A percentile compares a stretch with the other conserved stretches of the same genome.
phyloP scores from a whole-genome alignment of 495 filamentous ascomycete species.

The Aspergillus sparsus region DNA sequence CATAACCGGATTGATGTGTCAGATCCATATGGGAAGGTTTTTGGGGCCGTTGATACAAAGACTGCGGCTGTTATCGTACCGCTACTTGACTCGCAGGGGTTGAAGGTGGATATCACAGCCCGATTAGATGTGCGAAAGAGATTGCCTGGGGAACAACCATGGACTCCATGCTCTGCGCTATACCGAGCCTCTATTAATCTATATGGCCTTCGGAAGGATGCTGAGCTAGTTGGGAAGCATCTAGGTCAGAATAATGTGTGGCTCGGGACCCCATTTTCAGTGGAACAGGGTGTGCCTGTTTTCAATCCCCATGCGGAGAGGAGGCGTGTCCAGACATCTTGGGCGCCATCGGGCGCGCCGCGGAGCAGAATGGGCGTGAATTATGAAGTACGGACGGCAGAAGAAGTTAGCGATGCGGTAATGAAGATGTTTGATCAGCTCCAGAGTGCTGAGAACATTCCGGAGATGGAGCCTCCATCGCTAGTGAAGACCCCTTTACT shows the following conservation, averaged over 20 bases:
- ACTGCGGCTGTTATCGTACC: conserved; percentile 68
- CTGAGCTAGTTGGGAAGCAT: conserved; percentile 60
- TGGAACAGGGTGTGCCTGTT: conserved; percentile 64
- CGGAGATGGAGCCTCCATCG: conserved; percentile 66
- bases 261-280: conserved; percentile 61
- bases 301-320: conserved; percentile 67
- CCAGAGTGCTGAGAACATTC: conserved; percentile 69
- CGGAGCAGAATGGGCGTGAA: conserved; percentile 37
- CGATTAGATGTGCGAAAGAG: conserved; percentile 64
- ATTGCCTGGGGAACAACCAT: conserved; percentile 54
- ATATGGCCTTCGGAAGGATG: conserved; percentile 73
- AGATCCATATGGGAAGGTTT: conserved; percentile 67
- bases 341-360: conserved; percentile 24
- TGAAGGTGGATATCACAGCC: conserved; percentile 64
- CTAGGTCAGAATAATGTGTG: conserved; percentile 65
- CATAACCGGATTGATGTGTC: conserved; percentile 62
- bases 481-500: conserved; percentile 70
- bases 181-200: conserved; percentile 69
- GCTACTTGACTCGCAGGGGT: conserved; percentile 63
- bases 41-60: conserved; percentile 71
- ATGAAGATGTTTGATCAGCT: conserved; percentile 86
- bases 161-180: conserved; percentile 50
- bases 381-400: conserved; percentile 64
- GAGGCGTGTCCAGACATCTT: conserved; percentile 37
- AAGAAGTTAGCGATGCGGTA: conserved; percentile 83